Evolutionary conservation across 495 filamentous ascomycete species (phyloP).

Genomic region (Margaritispora aquatica): DNA sequence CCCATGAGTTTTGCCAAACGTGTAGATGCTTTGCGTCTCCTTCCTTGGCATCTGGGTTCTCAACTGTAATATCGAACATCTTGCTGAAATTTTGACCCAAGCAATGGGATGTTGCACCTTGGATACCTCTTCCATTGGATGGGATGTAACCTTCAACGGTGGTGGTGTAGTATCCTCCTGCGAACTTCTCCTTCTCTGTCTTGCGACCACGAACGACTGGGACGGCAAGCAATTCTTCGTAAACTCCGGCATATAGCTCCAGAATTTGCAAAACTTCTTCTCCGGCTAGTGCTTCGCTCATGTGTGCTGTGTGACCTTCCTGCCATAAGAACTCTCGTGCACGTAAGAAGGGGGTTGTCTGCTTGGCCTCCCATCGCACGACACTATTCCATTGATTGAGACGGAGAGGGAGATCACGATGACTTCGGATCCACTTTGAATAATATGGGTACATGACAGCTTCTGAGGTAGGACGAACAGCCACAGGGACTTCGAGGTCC

Average conservation of each 20-base stretch:
- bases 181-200: conserved; percentile 94
- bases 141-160: conserved; percentile 95
- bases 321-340: conserved; percentile 97
- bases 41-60: conserved; percentile 75
- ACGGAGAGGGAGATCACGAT: conserved; percentile 86
- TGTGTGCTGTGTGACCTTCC: conserved; percentile 93
- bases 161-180: conserved; percentile 90
- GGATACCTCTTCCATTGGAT: conserved; percentile 89
- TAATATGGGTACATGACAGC: conserved; percentile 94
- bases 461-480: conserved; percentile 92
- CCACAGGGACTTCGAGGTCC: conserved; percentile 88
- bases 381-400: conserved; percentile 99
- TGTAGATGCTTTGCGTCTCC: conserved; percentile 67
- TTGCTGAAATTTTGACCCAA: conserved; percentile 96
- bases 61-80: conserved; percentile 97
- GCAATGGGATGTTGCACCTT: conserved; percentile 90
- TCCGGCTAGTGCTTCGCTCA: conserved; percentile 68
- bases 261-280: conserved; percentile 88
- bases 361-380: conserved; percentile 97
- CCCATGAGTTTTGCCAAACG: conserved; percentile 99
- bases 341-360: conserved; percentile 89
- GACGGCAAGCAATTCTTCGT: conserved; percentile 88
- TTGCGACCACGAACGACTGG: conserved; percentile 88
- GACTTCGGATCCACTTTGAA: conserved; percentile 89
- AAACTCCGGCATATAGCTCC: conserved; percentile 85